A percentile compares a stretch with the other conserved stretches of the same genome.
Conservation (phyloP, 2,329 filamentous ascomycete genomes). For the Aspergillus aculeatus region DNA sequence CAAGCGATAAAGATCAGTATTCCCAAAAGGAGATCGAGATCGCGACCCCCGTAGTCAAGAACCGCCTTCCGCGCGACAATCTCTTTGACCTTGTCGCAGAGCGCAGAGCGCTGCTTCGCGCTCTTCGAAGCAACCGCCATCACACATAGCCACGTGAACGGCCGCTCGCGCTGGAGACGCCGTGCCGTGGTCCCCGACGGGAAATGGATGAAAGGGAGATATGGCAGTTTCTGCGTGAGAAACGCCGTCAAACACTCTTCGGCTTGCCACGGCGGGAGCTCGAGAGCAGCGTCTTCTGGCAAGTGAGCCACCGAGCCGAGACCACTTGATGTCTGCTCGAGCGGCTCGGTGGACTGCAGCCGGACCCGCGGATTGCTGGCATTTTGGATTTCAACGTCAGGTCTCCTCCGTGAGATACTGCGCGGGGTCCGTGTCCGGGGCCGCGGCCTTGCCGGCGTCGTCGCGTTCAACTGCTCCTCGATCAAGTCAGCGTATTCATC, state of each 20-base stretch:
- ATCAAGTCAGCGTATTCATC: slow-evolving; percentile 1
- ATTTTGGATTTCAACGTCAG: neutral
- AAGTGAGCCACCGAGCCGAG: neutral
- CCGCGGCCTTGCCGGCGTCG: neutral
- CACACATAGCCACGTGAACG: slow-evolving; percentile 55
- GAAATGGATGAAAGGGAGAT: slow-evolving; percentile 50
- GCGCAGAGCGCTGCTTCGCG: slow-evolving; percentile 38
- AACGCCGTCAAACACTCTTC: slow-evolving; percentile 46
- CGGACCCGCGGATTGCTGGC: neutral
- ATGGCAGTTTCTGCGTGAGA: slow-evolving; percentile 41
- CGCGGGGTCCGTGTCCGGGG: neutral
- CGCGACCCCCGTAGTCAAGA: slow-evolving; percentile 41
- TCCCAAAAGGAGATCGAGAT: slow-evolving; percentile 54
- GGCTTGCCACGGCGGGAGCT: slow-evolving; percentile 22
- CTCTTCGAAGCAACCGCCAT: slow-evolving; percentile 49
- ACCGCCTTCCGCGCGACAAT: slow-evolving; percentile 50
- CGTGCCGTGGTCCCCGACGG: slow-evolving; percentile 32
- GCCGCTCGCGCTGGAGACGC: slow-evolving; percentile 42
- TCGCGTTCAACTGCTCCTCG: neutral
- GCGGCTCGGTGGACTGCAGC: neutral
- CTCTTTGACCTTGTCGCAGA: slow-evolving; percentile 46
- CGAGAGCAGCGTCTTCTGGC: neutral
- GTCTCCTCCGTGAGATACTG: neutral
- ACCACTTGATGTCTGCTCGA: neutral
- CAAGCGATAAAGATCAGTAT: slow-evolving; percentile 50